Conservation (phyloP, 1,284 basidiomycete genomes). For the Ustilago shanxiensis region DNA sequence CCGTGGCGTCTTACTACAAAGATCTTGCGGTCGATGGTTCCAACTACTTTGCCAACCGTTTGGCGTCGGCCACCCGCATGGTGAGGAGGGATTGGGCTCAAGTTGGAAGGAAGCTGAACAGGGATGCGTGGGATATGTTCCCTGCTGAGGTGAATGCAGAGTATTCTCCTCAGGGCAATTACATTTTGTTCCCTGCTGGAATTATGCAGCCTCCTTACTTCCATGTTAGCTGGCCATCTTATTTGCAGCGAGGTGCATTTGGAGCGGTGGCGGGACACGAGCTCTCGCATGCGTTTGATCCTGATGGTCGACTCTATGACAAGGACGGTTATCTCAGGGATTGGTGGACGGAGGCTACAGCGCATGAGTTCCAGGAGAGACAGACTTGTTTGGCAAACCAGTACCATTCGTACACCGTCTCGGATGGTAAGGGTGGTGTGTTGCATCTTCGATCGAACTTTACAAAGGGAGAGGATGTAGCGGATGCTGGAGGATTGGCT, state of each 20-base stretch:
- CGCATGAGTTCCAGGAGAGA: constrained; percentile 83
- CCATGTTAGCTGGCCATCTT: constrained; percentile 84
- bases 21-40: constrained; percentile 77
- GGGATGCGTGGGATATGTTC: constrained; percentile 88
- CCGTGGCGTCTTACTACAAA: constrained; percentile 82
- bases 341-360: constrained; percentile 84
- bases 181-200: constrained; percentile 97
- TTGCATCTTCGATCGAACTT: constrained; percentile 85
- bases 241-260: constrained; percentile 82
- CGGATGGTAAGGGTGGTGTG: constrained; percentile 85
- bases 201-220: constrained; percentile 95
- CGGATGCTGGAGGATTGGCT: constrained; percentile 72
- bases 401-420: constrained; percentile 84
- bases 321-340: constrained; percentile 75
- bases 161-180: constrained; percentile 67
- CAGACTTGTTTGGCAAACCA: constrained; percentile 90
- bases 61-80: constrained; percentile 74
- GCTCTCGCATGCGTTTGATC: constrained; percentile 88
- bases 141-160: constrained; percentile 74
- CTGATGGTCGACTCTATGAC: constrained; percentile 80
- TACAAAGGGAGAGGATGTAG: constrained; percentile 78
- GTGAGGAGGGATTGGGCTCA: constrained; percentile 77
- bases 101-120: constrained; percentile 80
- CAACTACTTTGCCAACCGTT: constrained; percentile 86
- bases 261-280: constrained; percentile 65